A percentile compares a stretch with the other conserved stretches of the same genome.
phyloP scores from a whole-genome alignment of 768 basidiomycete species.

The Naganishia friedmannii region DNA sequence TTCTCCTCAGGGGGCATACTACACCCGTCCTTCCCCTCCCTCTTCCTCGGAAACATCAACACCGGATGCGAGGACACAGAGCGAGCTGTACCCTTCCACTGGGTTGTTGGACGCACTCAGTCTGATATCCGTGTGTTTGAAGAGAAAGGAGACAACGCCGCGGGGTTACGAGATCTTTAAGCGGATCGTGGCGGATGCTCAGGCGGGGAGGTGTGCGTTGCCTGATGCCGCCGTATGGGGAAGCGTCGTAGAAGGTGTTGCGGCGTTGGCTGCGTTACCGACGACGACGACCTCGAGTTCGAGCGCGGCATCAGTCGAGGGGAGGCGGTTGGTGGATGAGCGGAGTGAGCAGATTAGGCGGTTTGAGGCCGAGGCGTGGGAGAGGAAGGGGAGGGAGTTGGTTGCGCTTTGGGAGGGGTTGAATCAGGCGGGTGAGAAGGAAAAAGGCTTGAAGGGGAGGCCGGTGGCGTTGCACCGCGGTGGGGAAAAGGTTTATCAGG shows the following conservation, averaged over 20 bases:
- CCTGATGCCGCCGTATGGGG: slow-evolving; percentile 47
- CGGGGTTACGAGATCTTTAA: slow-evolving; percentile 49
- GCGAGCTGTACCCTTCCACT: slow-evolving; percentile 42
- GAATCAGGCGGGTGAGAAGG: slow-evolving; percentile 8
- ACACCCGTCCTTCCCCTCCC: too few species aligned
- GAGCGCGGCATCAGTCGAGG: too few species aligned
- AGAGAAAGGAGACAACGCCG: slow-evolving; percentile 42
- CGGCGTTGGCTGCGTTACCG: too few species aligned
- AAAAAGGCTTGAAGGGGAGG: background rate
- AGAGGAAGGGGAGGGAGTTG: slow-evolving; percentile 63
- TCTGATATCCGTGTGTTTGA: slow-evolving; percentile 48
- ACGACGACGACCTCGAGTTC: too few species aligned
- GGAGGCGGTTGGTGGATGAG: slow-evolving; percentile 50
- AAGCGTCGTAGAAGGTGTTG: slow-evolving; percentile 42
- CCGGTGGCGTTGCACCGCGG: slow-evolving; percentile 34
- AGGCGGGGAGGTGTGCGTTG: slow-evolving; percentile 25
- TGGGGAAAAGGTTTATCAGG: slow-evolving; percentile 47
- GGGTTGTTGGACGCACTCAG: slow-evolving; percentile 45
- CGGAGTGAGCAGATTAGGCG: slow-evolving; percentile 55
- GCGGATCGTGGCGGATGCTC: slow-evolving; percentile 39
- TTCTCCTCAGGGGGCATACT: too few species aligned
- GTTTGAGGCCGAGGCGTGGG: slow-evolving; percentile 57
- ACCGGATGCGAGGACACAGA: slow-evolving; percentile 34
- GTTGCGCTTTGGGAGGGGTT: slow-evolving; percentile 40
- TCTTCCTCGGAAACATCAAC: background rate